Evolutionary conservation across 2,329 filamentous ascomycete genomes (phyloP).

Genomic region (Fusarium sp.): DNA sequence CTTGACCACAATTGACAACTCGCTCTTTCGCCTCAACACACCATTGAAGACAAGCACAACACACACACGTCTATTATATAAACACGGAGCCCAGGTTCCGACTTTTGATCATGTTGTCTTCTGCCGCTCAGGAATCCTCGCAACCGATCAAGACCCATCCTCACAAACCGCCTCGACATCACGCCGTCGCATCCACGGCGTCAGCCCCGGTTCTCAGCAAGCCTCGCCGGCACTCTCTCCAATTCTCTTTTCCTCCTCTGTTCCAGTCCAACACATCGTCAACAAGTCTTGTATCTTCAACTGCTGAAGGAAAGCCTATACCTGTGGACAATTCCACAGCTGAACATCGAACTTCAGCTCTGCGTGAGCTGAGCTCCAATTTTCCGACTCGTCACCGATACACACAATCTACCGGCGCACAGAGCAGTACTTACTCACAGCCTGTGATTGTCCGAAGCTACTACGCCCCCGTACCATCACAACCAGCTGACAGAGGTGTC

Average conservation of each 20-base stretch:
- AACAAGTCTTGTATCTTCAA: slow-evolving; percentile 64
- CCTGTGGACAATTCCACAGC: slow-evolving; percentile 67
- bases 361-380: slow-evolving; percentile 68
- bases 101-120: slow-evolving; percentile 33
- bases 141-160: slow-evolving; percentile 35
- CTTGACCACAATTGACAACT: slow-evolving; percentile 28
- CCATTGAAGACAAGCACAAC: slow-evolving; percentile 25
- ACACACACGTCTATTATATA: slow-evolving; percentile 30
- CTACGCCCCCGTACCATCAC: slow-evolving; percentile 58
- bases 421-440: slow-evolving; percentile 70
- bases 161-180: slow-evolving; percentile 41
- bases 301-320: slow-evolving; percentile 66
- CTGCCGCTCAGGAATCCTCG: slow-evolving; percentile 29
- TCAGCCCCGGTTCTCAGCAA: slow-evolving; percentile 40
- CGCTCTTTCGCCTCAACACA: slow-evolving; percentile 22
- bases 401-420: slow-evolving; percentile 65
- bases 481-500: slow-evolving; percentile 48
- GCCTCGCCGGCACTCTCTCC: slow-evolving; percentile 53
- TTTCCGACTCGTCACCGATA: slow-evolving; percentile 68
- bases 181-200: slow-evolving; percentile 41
- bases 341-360: slow-evolving; percentile 67
- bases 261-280: slow-evolving; percentile 63
- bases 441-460: slow-evolving; percentile 75
- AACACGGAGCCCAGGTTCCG: slow-evolving; percentile 24
- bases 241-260: slow-evolving; percentile 61